phyloP scores from a whole-genome alignment of 139 green algal species.

The Pleodorina starrii region DNA sequence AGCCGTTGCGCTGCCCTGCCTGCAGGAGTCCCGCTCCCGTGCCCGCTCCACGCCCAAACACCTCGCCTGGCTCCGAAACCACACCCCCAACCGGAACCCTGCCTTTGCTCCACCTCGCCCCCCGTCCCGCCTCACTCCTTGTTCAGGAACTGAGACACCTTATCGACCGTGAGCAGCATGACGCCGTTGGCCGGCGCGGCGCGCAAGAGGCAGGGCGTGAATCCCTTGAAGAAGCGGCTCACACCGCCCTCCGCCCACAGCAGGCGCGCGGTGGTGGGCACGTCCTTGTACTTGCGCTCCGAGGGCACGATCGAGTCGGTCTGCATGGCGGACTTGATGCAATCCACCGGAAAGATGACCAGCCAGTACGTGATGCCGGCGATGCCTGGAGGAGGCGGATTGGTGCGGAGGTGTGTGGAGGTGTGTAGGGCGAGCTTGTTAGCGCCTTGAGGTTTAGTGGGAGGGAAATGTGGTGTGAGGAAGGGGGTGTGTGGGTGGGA shows the following conservation, averaged over 20 bases:
- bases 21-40: too few species aligned
- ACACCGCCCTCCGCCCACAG: constrained; percentile 59
- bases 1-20: too few species aligned
- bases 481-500: too few species aligned
- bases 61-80: too few species aligned
- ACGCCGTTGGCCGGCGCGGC: constrained; percentile 90
- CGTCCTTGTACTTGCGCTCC: constrained; percentile 82
- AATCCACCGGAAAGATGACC: constrained; percentile 93
- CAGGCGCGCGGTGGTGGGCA: constrained; percentile 62
- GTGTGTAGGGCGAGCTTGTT: too few species aligned
- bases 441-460: too few species aligned
- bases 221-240: constrained; percentile 90
- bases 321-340: constrained; percentile 59
- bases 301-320: constrained; percentile 84
- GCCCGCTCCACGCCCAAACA: too few species aligned
- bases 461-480: too few species aligned
- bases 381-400: constrained; percentile 66
- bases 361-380: constrained; percentile 92
- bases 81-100: too few species aligned
- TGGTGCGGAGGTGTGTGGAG: too few species aligned
- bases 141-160: constrained; percentile 67
- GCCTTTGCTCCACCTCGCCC: too few species aligned
- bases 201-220: constrained; percentile 93
- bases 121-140: too few species aligned
- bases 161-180: constrained; percentile 95